Conservation (phyloP, 2,329 filamentous ascomycete genomes). For the Cladophialophora psammophila region DNA sequence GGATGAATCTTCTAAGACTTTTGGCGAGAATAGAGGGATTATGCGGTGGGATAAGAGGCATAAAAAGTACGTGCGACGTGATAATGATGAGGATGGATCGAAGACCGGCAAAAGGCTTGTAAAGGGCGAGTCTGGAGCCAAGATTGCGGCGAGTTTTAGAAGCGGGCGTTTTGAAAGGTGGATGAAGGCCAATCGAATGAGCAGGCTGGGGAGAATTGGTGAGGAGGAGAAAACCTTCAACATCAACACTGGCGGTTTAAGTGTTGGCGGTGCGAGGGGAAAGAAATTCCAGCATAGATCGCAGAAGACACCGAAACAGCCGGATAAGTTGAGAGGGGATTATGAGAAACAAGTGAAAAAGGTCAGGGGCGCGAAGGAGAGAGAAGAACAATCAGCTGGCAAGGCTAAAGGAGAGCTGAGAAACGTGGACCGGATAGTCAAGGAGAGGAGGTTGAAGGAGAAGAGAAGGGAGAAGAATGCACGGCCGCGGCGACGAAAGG, state of each 20-base stretch:
- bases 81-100: constrained; percentile 94
- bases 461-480: constrained; percentile 86
- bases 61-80: constrained; percentile 90
- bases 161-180: constrained; percentile 92
- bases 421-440: constrained; percentile 82
- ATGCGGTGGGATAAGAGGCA: constrained; percentile 98
- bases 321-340: constrained; percentile 90
- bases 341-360: constrained; percentile 90
- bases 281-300: constrained; percentile 83
- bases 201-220: constrained; percentile 79
- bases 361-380: constrained; percentile 85
- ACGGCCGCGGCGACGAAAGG: constrained; percentile 60
- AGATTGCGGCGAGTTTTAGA: constrained; percentile 93
- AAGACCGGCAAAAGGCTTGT: constrained; percentile 72
- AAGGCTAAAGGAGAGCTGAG: constrained; percentile 53
- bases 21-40: constrained; percentile 76
- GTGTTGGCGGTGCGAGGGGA: constrained; percentile 43
- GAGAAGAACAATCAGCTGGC: constrained; percentile 39
- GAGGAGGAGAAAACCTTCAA: constrained; percentile 70
- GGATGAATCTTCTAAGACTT: constrained; percentile 81
- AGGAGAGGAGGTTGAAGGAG: constrained; percentile 79
- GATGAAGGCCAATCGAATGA: constrained; percentile 84
- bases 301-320: constrained; percentile 87
- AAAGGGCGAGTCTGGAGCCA: constrained; percentile 88
- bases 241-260: constrained; percentile 19